Percentiles rank a stretch among this genome's conserved stretches.
These are phyloP conservation scores for Backusella westeae DNA, from an alignment of 192 early-diverging fungal species.

Conservation along the genomic window DNA sequence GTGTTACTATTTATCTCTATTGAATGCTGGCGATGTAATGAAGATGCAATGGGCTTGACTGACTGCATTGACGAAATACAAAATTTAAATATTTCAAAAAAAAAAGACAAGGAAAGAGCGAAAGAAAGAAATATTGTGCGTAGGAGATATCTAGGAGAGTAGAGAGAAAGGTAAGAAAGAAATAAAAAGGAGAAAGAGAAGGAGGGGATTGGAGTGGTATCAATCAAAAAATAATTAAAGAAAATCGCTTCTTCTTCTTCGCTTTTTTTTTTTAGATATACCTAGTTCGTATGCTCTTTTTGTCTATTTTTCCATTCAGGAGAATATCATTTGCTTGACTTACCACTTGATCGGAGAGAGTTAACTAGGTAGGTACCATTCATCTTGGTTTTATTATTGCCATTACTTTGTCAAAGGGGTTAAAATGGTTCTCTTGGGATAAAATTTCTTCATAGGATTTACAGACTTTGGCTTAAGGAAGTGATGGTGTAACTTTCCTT, in stretches of 20 bases:
- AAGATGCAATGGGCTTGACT: background rate
- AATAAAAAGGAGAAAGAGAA: background rate
- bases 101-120: background rate
- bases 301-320: background rate
- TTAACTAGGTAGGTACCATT: background rate
- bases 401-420: background rate
- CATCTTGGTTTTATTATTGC: background rate
- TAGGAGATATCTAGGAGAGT: background rate
- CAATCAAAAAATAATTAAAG: background rate
- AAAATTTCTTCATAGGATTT: background rate
- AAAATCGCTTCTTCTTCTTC: too few species aligned
- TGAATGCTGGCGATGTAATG: background rate
- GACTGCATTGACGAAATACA: background rate
- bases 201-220: background rate
- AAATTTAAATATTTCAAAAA: background rate
- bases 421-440: background rate
- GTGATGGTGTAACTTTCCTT: too few species aligned
- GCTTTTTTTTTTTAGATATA: background rate
- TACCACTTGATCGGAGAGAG: background rate
- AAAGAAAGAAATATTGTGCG: background rate
- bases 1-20: background rate
- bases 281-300: background rate
- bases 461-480: background rate
- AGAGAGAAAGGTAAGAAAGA: background rate
- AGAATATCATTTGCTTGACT: background rate